Conservation (phyloP, 1,284 basidiomycete genomes). For the Ceratobasidium sp. region DNA sequence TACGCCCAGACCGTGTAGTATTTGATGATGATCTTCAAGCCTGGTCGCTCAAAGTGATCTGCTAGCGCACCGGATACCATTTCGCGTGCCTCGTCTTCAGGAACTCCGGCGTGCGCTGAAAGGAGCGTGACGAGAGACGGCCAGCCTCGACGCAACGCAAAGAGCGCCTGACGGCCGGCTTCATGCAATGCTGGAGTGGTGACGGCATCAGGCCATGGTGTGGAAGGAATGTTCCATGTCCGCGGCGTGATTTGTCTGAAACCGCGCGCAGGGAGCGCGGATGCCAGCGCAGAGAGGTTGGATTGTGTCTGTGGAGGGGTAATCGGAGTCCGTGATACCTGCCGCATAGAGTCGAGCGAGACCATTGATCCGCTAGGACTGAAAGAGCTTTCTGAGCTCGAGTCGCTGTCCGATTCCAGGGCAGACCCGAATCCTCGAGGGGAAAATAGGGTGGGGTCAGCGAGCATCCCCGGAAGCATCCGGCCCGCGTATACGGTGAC, state of each 20-base stretch:
- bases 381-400: slow-evolving; percentile 15
- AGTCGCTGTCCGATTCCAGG: slow-evolving; percentile 21
- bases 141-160: slow-evolving; percentile 24
- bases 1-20: slow-evolving; percentile 34
- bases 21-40: slow-evolving; percentile 15
- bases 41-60: slow-evolving; percentile 4
- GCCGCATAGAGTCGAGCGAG: neutral
- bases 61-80: slow-evolving; percentile 22
- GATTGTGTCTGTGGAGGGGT: neutral
- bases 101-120: slow-evolving; percentile 15
- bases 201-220: slow-evolving; percentile 23
- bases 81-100: slow-evolving; percentile 26
- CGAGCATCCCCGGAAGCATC: slow-evolving; percentile 15
- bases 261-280: neutral
- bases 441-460: slow-evolving; percentile 1
- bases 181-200: slow-evolving; percentile 17
- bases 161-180: slow-evolving; percentile 22
- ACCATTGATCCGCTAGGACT: slow-evolving; percentile 4
- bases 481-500: slow-evolving; percentile 35
- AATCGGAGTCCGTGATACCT: neutral
- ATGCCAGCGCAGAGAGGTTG: neutral
- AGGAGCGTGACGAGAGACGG: slow-evolving; percentile 37
- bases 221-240: slow-evolving; percentile 19
- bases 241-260: slow-evolving; percentile 11
- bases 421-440: neutral